phyloP scores from a whole-genome alignment of 73 alveolate species.

The Paramecium caudatum region DNA sequence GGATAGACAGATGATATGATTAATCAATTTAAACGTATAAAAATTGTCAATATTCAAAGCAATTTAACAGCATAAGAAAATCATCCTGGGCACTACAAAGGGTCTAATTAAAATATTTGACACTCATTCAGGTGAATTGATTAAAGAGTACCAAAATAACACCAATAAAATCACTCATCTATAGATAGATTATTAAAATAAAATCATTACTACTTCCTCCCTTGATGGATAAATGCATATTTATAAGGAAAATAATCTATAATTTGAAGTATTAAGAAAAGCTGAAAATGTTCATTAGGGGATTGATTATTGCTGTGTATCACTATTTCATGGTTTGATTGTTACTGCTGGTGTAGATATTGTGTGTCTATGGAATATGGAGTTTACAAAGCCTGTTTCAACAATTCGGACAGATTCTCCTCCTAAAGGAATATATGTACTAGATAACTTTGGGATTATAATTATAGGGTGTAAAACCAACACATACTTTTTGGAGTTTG shows the following conservation, averaged over 20 bases:
- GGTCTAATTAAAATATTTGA: conserved; percentile 45
- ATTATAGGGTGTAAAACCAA: conserved; percentile 3
- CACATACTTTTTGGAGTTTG: conserved; percentile 21
- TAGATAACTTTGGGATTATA: background rate
- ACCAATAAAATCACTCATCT: conserved; percentile 64
- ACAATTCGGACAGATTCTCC: background rate
- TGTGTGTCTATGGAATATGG: conserved; percentile 55
- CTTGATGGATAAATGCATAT: conserved; percentile 33
- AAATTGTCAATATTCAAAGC: conserved; percentile 69
- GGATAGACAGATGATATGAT: conserved; percentile 69
- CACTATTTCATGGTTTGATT: conserved; percentile 7
- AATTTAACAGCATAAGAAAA: conserved; percentile 61
- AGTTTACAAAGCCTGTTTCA: background rate
- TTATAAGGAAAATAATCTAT: conserved; percentile 19
- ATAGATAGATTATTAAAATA: conserved; percentile 67
- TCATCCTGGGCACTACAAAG: conserved; percentile 63
- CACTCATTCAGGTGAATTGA: background rate
- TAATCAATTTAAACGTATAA: conserved; percentile 53
- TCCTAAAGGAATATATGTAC: conserved; percentile 44
- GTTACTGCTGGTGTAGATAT: conserved; percentile 55
- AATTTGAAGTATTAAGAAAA: conserved; percentile 41
- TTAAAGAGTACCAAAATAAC: background rate
- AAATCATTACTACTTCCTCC: conserved; percentile 39
- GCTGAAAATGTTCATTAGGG: conserved; percentile 55
- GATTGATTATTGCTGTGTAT: conserved; percentile 44